These are phyloP conservation scores for Acanthamoeba comandoni DNA, from an alignment of 208 protist genomes.

Conservation along the genomic window DNA sequence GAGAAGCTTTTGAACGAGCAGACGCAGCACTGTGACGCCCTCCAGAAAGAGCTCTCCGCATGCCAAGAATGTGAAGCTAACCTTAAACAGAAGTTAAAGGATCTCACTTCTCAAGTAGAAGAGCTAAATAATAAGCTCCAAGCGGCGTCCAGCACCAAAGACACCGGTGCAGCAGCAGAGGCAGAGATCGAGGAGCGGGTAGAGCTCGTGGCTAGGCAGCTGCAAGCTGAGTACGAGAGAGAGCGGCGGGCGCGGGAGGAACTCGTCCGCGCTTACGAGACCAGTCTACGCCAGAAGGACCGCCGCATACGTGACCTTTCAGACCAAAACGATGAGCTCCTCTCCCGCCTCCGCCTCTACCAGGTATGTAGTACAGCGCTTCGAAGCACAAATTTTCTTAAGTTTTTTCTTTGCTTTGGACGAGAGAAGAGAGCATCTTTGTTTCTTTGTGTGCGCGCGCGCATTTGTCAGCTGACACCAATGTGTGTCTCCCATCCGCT, in stretches of 20 bases:
- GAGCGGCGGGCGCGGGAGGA: not conserved
- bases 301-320: not conserved
- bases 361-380: too few species aligned
- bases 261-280: not conserved
- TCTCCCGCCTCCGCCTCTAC: too few species aligned
- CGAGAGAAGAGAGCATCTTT: too few species aligned
- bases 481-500: too few species aligned
- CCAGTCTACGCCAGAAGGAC: not conserved
- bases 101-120: too few species aligned
- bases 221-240: not conserved
- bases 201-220: not conserved
- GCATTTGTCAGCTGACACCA: too few species aligned
- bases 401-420: too few species aligned
- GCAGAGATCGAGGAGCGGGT: conserved; percentile 16
- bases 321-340: not conserved
- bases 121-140: too few species aligned
- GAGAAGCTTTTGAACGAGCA: not conserved
- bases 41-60: not conserved
- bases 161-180: conserved; percentile 1
- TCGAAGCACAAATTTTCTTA: too few species aligned
- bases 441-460: too few species aligned
- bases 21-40: not conserved
- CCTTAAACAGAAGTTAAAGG: not conserved
- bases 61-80: not conserved
- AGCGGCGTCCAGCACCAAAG: too few species aligned